These are phyloP conservation scores for Larix kaempferi DNA, from an alignment of 75 land plant species.

Conservation along the genomic window DNA sequence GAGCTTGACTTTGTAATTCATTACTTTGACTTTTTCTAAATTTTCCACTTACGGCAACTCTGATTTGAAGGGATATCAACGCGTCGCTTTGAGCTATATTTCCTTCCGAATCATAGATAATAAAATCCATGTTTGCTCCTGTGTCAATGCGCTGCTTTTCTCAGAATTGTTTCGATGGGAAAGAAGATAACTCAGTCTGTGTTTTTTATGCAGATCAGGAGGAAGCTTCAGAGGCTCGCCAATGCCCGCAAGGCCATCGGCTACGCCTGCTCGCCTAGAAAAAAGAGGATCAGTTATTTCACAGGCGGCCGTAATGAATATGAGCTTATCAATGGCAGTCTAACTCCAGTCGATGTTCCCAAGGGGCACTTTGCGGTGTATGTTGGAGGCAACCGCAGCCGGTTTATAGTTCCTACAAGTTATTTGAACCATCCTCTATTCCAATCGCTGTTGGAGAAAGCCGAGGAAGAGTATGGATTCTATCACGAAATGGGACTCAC, in stretches of 20 bases:
- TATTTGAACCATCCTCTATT: constrained; percentile 51
- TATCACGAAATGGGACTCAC: constrained; percentile 52
- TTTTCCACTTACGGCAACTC: too few relatives aligned
- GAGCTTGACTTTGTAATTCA: too few relatives aligned
- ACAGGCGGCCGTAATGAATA: too few relatives aligned
- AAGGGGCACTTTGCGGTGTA: constrained; percentile 50
- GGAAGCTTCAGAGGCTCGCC: not conserved
- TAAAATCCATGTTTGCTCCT: too few relatives aligned
- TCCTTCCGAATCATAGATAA: too few relatives aligned
- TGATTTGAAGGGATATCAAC: too few relatives aligned
- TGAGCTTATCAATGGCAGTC: not conserved
- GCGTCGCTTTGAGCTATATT: too few relatives aligned
- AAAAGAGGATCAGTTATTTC: too few relatives aligned
- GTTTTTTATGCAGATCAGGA: not conserved
- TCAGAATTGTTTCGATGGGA: not conserved
- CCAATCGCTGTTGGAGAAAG: constrained; percentile 34
- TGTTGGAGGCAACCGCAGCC: constrained; percentile 44
- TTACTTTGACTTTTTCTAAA: too few relatives aligned
- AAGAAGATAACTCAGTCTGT: not conserved
- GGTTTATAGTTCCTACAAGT: constrained; percentile 56
- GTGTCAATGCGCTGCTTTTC: too few relatives aligned
- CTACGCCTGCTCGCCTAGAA: not conserved
- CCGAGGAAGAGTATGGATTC: constrained; percentile 70
- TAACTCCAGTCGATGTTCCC: not conserved
- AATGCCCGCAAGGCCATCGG: not conserved